A percentile compares a stretch with the other conserved stretches of the same genome.
phyloP scores from a whole-genome alignment of 2,329 filamentous ascomycete species.

The Hypoxylon sp. region DNA sequence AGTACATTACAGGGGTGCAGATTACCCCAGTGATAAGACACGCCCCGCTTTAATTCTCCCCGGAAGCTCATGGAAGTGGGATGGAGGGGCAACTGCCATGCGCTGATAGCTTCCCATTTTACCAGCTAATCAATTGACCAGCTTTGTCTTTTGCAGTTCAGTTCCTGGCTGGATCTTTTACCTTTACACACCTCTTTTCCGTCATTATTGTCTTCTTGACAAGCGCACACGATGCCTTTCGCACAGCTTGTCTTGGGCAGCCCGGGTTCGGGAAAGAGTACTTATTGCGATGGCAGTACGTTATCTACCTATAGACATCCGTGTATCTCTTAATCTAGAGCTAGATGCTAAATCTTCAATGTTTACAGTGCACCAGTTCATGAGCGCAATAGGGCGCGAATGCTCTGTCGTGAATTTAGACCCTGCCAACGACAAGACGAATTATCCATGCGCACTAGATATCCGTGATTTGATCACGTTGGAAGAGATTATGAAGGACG shows the following conservation, averaged over 20 bases:
- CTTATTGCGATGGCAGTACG: slow-evolving; percentile 95
- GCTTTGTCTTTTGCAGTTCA: slow-evolving; percentile 22
- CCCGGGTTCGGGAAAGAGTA: slow-evolving; percentile 95
- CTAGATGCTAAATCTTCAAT: slow-evolving; percentile 20
- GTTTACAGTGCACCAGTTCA: slow-evolving; percentile 88
- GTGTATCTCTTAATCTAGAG: not conserved
- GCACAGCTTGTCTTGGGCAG: slow-evolving; percentile 91
- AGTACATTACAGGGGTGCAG: slow-evolving; percentile 27
- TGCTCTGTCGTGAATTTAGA: slow-evolving; percentile 97
- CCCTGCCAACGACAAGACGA: slow-evolving; percentile 93
- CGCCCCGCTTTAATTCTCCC: slow-evolving; percentile 46
- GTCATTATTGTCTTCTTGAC: not conserved
- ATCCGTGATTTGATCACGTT: slow-evolving; percentile 90
- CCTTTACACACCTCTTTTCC: not conserved
- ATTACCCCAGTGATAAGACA: slow-evolving; percentile 45
- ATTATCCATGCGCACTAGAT: slow-evolving; percentile 90
- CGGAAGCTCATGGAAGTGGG: slow-evolving; percentile 36
- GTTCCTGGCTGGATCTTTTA: not conserved
- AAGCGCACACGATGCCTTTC: slow-evolving; percentile 67
- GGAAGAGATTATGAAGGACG: slow-evolving; percentile 94
- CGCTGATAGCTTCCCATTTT: slow-evolving; percentile 24
- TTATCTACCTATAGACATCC: slow-evolving; percentile 31
- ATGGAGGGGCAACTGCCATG: slow-evolving; percentile 51
- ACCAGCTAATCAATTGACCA: slow-evolving; percentile 6
- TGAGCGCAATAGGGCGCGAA: slow-evolving; percentile 93